Base-by-base conservation (phyloP, 2,329 filamentous ascomycete genomes). In the Fonsecaea pedrosoi region DNA sequence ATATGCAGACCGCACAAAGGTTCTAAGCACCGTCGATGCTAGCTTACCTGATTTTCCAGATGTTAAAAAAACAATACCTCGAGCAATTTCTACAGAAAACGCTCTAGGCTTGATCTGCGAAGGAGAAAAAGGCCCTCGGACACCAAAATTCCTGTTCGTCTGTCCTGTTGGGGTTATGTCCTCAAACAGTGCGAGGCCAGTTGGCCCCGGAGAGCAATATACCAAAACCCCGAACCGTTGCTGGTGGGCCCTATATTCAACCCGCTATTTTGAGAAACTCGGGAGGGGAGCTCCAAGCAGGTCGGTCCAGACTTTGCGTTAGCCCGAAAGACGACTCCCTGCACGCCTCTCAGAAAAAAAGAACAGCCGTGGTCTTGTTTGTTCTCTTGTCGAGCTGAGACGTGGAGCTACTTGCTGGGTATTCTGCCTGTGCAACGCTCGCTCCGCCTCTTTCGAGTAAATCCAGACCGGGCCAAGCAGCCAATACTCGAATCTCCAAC, bases 181-280 rank as follows among this genome's bases (percentile, higher is more conserved):
- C 45, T 61, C 45, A 61, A 48, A 25, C 48, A 61, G 13, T 61
- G 32, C 59, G 45, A 61, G 57, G 45, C 15, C 32, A 37, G n/a
- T 54, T 48, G 21, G 30, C 18, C 32, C 35, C 48, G 59, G 59
- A 38, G n/a, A 34, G 10, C 45, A 53, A 61, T 30, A 25, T 61
- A 48, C 45, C 59, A 61, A 34, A 61, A 54, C 13, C 18, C 59
- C 45, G 59, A 61, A 34, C 34, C 34, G 59, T 18, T 12, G 30
- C 50, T 38, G 7, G 59, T 25, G 45, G 59, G 35, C 12, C 59
- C 45, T 13, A 13, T 50, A 48, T 35, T 4, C 42, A 61, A 18
- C 9, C 45, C 42, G 54, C 54, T 50, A 50, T 50, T 64, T 57
- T 35, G 45, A 54, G 59, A 54, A 25, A 25, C 48, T 32, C 18